A percentile compares a stretch with the other conserved stretches of the same genome.
Conservation (phyloP, 768 basidiomycete species). For the Leccinum sublutescens region DNA sequence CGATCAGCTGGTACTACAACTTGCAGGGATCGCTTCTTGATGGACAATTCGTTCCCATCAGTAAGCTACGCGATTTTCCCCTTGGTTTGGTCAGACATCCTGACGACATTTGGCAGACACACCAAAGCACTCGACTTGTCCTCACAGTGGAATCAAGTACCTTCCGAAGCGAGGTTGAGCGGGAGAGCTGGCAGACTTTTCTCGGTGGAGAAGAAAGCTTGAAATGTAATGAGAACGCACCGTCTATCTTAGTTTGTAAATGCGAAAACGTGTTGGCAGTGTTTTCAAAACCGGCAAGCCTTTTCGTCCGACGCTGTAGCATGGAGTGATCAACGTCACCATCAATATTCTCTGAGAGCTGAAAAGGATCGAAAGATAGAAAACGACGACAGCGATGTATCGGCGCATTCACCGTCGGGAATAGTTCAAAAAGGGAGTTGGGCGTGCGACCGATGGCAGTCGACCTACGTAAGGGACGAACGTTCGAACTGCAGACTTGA, state of each 20-base stretch:
- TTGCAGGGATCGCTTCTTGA: constrained; percentile 63
- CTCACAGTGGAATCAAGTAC: constrained; percentile 57
- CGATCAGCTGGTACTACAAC: constrained; percentile 63
- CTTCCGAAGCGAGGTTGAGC: constrained; percentile 42
- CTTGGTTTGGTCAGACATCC: neutral
- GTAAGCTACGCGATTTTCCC: constrained; percentile 33
- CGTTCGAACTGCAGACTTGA: neutral
- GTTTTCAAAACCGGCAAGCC: too few relatives aligned
- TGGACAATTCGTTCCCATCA: constrained; percentile 58
- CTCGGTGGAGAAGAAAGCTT: neutral
- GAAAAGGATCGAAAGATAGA: too few relatives aligned
- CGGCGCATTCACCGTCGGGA: too few relatives aligned
- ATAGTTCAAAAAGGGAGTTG: too few relatives aligned
- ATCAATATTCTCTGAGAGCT: too few relatives aligned
- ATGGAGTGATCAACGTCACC: too few relatives aligned
- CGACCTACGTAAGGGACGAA: neutral
- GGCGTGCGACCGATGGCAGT: too few relatives aligned
- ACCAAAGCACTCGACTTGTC: constrained; percentile 52
- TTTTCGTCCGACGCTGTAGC: too few relatives aligned
- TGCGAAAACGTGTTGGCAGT: neutral
- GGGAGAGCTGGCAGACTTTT: neutral
- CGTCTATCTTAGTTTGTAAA: neutral
- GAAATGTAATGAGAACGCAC: neutral
- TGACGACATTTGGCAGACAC: constrained; percentile 41
- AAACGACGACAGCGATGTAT: too few relatives aligned